phyloP scores from a whole-genome alignment of 352 stramenopile species.

The Albugo candida region DNA sequence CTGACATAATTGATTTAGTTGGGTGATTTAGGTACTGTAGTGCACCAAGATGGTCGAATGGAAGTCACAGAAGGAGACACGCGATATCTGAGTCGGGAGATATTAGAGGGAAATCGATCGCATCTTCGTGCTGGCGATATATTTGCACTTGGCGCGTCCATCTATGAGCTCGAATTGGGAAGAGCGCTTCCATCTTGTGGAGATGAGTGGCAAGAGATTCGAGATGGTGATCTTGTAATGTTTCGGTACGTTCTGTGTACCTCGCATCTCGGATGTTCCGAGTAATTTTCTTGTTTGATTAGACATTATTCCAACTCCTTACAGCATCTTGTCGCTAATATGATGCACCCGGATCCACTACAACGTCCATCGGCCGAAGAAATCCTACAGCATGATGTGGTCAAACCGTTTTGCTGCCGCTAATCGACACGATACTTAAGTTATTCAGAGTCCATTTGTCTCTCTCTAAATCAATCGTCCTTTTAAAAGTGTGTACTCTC shows the following conservation, averaged over 20 bases:
- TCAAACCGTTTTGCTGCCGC: slow-evolving; percentile 23
- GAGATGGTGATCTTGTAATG: slow-evolving; percentile 59
- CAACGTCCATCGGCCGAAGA: slow-evolving; percentile 60
- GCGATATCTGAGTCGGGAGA: slow-evolving; percentile 62
- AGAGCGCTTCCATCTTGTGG: slow-evolving; percentile 38
- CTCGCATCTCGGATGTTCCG: not conserved
- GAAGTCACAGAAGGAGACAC: slow-evolving; percentile 77
- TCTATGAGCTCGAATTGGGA: slow-evolving; percentile 65
- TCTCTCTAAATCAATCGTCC: too few relatives aligned
- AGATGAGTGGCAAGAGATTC: slow-evolving; percentile 76
- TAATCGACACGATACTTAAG: not conserved
- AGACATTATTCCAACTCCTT: slow-evolving; percentile 77
- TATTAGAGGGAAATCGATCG: slow-evolving; percentile 59
- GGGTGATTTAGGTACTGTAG: slow-evolving; percentile 62
- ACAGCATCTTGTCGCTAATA: slow-evolving; percentile 66
- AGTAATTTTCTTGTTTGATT: not conserved
- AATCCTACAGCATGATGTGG: slow-evolving; percentile 69
- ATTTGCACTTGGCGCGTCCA: slow-evolving; percentile 67
- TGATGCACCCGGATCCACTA: slow-evolving; percentile 76
- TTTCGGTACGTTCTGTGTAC: slow-evolving; percentile 23
- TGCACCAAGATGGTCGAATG: slow-evolving; percentile 56
- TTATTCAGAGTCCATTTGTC: too few relatives aligned
- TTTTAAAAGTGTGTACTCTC: too few relatives aligned
- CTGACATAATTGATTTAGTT: slow-evolving; percentile 12
- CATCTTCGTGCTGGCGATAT: slow-evolving; percentile 61